Evolutionary conservation across 371 early-diverging fungal genomes (phyloP).

Genomic region (Apophysomyces elegans): DNA sequence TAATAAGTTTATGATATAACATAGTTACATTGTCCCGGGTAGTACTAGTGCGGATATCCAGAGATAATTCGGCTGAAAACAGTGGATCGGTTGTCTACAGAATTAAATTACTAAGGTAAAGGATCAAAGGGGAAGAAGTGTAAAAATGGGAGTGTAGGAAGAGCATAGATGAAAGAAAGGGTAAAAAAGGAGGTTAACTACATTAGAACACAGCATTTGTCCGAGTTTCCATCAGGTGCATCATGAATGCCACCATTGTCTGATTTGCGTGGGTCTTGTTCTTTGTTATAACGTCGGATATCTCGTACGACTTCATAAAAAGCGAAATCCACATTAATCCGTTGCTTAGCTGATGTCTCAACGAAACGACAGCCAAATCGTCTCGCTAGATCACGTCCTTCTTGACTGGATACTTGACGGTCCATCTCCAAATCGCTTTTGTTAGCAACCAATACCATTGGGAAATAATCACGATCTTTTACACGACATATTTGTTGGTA

Average conservation of each 20-base stretch:
- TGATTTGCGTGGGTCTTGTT: constrained; percentile 40
- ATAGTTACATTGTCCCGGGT: constrained; percentile 1
- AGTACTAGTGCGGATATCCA: background rate
- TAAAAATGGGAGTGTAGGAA: background rate
- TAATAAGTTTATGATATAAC: constrained; percentile 2
- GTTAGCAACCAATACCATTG: constrained; percentile 93
- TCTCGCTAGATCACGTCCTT: constrained; percentile 84
- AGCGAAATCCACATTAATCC: constrained; percentile 90
- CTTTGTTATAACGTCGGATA: constrained; percentile 79
- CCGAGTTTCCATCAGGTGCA: constrained; percentile 24
- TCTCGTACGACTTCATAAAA: constrained; percentile 90
- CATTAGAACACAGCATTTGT: constrained; percentile 38
- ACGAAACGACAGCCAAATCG: constrained; percentile 79
- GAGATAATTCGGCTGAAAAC: background rate
- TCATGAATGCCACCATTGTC: constrained; percentile 24
- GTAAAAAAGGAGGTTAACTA: constrained; percentile 8
- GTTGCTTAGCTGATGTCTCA: constrained; percentile 90
- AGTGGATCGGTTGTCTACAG: background rate
- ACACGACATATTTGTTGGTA: constrained; percentile 82
- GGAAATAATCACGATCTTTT: constrained; percentile 83
- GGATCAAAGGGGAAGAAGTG: background rate
- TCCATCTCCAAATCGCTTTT: constrained; percentile 91
- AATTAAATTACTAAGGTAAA: constrained; percentile 4
- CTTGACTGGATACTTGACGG: constrained; percentile 61
- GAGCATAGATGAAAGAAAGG: background rate